Base-by-base conservation (phyloP, 2,329 filamentous ascomycete species). In the Phaeosphaeria sp. region DNA sequence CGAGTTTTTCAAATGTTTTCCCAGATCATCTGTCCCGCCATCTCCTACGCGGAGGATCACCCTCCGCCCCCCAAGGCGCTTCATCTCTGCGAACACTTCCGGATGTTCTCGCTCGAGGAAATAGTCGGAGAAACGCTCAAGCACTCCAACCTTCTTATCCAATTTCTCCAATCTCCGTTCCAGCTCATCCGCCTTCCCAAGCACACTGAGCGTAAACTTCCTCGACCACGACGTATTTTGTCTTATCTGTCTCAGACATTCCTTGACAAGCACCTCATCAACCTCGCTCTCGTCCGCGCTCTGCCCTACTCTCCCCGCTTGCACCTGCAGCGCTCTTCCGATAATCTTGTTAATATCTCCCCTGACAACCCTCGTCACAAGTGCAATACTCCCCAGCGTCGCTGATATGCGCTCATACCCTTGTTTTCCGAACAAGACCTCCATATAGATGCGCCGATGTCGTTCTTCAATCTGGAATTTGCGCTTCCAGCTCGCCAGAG, bases 91-190 rank as follows among this genome's bases (percentile, higher is more conserved):
- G 22, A 71, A 73, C 22, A 69, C 59, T 1, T 65, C 65, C 8
- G 64, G 63, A 22, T 73, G 69, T 45, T 72, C 68, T 24, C 51
- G 61, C 43, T 71, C 69, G 15, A 72, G 59, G 30, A 59, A 70
- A 7, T 52, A 57, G 21, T 72, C 63, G 3, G 70, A 64, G 11
- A 65, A 56, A 6, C 67, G 63, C 40, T 73, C 70, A 15, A 73
- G 61, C 25, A 55, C 53, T 3, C 51, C 64, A 4, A 72, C 55
- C 48, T 66, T 69, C 30, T 57, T 51, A 8, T 70, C 57, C 27
- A 72, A 49, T 39, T 62, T 56, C n/a, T 61, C 45, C 3, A 73
- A 49, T 2, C 55, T 54, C 20, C 56, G 51, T 51, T 70, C 64
- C 1, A 73, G 25, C 25, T 67, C 58, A 6, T 67, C 62, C 5